phyloP scores from a whole-genome alignment of 495 filamentous ascomycete species.

The Massariosphaeria phaeospora region DNA sequence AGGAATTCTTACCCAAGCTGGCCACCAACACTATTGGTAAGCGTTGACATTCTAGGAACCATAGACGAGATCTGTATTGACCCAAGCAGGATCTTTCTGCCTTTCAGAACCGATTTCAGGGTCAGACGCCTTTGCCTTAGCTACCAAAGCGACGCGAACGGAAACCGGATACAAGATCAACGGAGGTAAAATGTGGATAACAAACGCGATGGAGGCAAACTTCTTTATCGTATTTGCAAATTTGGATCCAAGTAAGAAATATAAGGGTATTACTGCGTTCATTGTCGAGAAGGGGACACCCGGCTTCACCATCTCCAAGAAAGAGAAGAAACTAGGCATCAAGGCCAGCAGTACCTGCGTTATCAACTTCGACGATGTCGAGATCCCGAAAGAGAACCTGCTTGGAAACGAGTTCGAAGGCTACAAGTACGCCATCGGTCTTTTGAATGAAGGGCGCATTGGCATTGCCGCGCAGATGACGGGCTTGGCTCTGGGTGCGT shows the following conservation, averaged over 20 bases:
- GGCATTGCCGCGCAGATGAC: slow-evolving; percentile 99
- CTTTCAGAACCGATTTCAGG: slow-evolving; percentile 91
- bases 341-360: slow-evolving; percentile 92
- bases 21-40: slow-evolving; percentile 73
- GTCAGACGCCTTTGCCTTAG: slow-evolving; percentile 91
- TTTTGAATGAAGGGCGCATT: slow-evolving; percentile 97
- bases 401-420: slow-evolving; percentile 85
- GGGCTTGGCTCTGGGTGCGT: slow-evolving; percentile 87
- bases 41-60: not conserved
- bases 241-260: slow-evolving; percentile 77
- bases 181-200: slow-evolving; percentile 99
- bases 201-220: slow-evolving; percentile 86
- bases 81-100: slow-evolving; percentile 73
- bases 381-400: slow-evolving; percentile 79
- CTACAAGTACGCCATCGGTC: slow-evolving; percentile 94
- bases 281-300: slow-evolving; percentile 84
- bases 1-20: slow-evolving; percentile 79
- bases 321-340: slow-evolving; percentile 99
- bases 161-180: slow-evolving; percentile 78
- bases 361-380: slow-evolving; percentile 94
- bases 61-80: not conserved
- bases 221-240: slow-evolving; percentile 99
- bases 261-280: slow-evolving; percentile 96
- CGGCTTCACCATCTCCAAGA: slow-evolving; percentile 95
- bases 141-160: slow-evolving; percentile 75